Evolutionary conservation across 83 land plant genomes (phyloP).

Genomic region (Picea engelmannii): DNA sequence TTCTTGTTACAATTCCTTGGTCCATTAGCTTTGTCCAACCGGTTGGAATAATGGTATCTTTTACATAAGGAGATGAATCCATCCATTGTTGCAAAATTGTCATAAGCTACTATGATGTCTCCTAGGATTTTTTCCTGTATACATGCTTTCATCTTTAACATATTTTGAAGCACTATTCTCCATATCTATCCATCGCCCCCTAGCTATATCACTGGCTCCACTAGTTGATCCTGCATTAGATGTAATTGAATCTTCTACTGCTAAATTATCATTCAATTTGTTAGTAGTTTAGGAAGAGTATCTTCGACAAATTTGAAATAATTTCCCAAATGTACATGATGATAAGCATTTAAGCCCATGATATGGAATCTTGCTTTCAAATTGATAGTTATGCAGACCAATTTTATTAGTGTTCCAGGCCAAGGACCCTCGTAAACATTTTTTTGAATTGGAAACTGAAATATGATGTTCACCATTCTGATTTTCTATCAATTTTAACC

Average conservation of each 20-base stretch:
- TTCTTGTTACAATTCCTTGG: too few species aligned
- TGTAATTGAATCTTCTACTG: conserved; percentile 19
- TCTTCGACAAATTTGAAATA: conserved; percentile 9
- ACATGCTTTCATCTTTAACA: conserved; percentile 26
- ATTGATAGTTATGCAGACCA: not conserved
- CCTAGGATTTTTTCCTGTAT: conserved; percentile 38
- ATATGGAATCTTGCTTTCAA: not conserved
- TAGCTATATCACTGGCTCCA: conserved; percentile 19
- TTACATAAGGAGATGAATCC: conserved; percentile 58
- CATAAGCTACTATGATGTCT: conserved; percentile 32
- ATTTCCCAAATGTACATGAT: not conserved
- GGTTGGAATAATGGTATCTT: conserved; percentile 52
- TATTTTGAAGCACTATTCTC: conserved; percentile 37
- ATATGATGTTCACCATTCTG: not conserved
- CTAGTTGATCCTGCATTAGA: conserved; percentile 13
- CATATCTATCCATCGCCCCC: conserved; percentile 40
- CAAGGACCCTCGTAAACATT: not conserved
- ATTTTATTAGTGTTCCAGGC: not conserved
- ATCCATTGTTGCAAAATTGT: conserved; percentile 48
- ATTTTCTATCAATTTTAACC: not conserved
- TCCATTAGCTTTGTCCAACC: conserved; percentile 38
- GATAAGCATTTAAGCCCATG: not conserved
- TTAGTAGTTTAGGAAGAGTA: conserved; percentile 2
- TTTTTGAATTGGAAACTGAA: conserved; percentile 3
- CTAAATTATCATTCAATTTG: not conserved